A percentile compares a stretch with the other conserved stretches of the same genome.
These are phyloP conservation scores for Hamamelis virginiana DNA, from an alignment of 164 flowering plant species.

Conservation along the genomic window DNA sequence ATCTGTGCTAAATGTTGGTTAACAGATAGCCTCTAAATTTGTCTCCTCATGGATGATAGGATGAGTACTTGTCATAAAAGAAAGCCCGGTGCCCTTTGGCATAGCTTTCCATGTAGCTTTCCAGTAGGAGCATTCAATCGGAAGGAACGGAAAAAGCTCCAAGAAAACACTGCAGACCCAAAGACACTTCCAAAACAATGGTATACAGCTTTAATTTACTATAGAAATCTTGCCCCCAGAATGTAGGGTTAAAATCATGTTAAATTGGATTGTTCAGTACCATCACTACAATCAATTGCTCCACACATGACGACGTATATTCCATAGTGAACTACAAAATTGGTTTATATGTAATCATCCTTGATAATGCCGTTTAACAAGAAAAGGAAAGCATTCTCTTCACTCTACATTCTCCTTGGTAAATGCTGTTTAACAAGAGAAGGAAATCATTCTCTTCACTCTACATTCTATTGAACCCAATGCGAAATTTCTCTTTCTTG, in stretches of 20 bases:
- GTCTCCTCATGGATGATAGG: neutral
- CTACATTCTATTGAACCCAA: too few species aligned
- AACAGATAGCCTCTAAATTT: too few species aligned
- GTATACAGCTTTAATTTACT: slow-evolving; percentile 4
- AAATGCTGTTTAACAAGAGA: too few species aligned
- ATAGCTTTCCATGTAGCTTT: neutral
- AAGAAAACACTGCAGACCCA: neutral
- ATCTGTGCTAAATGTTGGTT: neutral
- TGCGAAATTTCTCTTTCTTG: too few species aligned
- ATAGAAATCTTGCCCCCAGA: neutral
- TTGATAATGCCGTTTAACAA: neutral
- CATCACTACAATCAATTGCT: neutral
- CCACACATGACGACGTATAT: too few species aligned
- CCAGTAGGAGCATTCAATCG: neutral
- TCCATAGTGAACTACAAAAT: too few species aligned
- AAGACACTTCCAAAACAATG: neutral
- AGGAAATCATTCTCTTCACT: too few species aligned
- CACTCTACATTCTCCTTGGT: too few species aligned
- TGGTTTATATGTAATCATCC: too few species aligned
- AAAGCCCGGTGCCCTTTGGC: neutral
- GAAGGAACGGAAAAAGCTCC: neutral
- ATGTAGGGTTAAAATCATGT: neutral
- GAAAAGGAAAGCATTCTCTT: neutral
- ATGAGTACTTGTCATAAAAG: neutral
- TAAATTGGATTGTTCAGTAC: neutral